Evolutionary conservation across 805 yeast species (phyloP).

Genomic region (Maudiozyma pseudohumilis): DNA sequence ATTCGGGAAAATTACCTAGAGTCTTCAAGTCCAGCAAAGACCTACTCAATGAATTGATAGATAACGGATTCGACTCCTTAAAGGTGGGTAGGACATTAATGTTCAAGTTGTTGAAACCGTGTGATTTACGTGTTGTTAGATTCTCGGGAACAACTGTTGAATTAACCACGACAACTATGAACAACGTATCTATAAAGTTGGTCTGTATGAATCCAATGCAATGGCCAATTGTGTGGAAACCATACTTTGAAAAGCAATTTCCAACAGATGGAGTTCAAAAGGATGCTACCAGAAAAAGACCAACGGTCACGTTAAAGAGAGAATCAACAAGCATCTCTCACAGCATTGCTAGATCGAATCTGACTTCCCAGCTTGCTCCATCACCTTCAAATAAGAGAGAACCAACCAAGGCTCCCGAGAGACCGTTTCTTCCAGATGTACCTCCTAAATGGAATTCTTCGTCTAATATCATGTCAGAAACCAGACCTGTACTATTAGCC

Average conservation of each 20-base stretch:
- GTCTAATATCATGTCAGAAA: too few relatives aligned
- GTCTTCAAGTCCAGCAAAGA: slow-evolving; percentile 4
- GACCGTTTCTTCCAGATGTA: too few relatives aligned
- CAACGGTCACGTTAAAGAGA: neutral
- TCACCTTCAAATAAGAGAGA: too few relatives aligned
- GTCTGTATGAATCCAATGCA: slow-evolving; percentile 16
- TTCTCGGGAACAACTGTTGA: slow-evolving; percentile 7
- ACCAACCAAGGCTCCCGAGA: too few relatives aligned
- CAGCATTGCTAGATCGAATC: too few relatives aligned
- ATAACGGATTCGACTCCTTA: slow-evolving; percentile 9
- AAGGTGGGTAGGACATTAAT: slow-evolving; percentile 21
- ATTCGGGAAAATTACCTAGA: slow-evolving; percentile 13
- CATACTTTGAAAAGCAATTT: slow-evolving; percentile 8
- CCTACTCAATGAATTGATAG: slow-evolving; percentile 9
- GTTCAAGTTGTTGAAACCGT: slow-evolving; percentile 18
- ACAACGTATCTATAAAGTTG: slow-evolving; percentile 12
- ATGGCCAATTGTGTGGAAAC: slow-evolving; percentile 24
- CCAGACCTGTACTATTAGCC: too few relatives aligned
- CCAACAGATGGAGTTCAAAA: neutral
- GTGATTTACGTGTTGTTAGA: slow-evolving; percentile 14
- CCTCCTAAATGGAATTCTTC: too few relatives aligned
- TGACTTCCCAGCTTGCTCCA: too few relatives aligned
- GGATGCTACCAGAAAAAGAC: neutral
- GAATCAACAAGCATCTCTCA: neutral
- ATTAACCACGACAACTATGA: slow-evolving; percentile 18